A percentile compares a stretch with the other conserved stretches of the same genome.
Evolutionary conservation across 2,329 filamentous ascomycete species (phyloP).

Genomic region (Trichoderma polysporum): DNA sequence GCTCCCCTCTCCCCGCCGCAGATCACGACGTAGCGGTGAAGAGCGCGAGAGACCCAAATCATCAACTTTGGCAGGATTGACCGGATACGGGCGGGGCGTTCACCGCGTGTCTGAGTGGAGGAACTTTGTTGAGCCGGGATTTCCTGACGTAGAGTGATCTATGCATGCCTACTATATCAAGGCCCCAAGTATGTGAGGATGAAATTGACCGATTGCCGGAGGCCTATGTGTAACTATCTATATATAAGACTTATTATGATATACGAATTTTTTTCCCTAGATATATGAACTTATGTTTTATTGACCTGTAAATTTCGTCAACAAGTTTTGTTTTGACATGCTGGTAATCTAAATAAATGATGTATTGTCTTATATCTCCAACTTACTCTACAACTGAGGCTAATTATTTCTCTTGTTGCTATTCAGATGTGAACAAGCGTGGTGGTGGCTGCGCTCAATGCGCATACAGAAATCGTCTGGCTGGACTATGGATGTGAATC

Average conservation of each 20-base stretch:
- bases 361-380: no score
- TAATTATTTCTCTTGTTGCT: no score
- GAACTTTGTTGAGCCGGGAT: slow-evolving; percentile 46
- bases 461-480: neutral
- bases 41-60: slow-evolving; percentile 35
- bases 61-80: slow-evolving; percentile 50
- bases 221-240: neutral
- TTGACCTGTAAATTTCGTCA: no score
- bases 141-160: slow-evolving; percentile 36
- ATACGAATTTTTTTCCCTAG: neutral
- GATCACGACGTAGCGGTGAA: slow-evolving; percentile 30
- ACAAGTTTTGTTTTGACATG: neutral
- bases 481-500: neutral
- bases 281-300: no score
- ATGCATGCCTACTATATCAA: neutral
- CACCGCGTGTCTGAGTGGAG: slow-evolving; percentile 51
- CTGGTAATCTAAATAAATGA: no score
- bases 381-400: no score
- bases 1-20: slow-evolving; percentile 29
- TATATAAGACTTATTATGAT: neutral
- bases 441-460: no score
- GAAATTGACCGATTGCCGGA: neutral
- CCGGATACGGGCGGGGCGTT: slow-evolving; percentile 45
- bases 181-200: neutral
- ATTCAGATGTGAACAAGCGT: no score